These are phyloP conservation scores for Suhomyces pyralidae DNA, from an alignment of 805 yeast genomes.

Conservation along the genomic window DNA sequence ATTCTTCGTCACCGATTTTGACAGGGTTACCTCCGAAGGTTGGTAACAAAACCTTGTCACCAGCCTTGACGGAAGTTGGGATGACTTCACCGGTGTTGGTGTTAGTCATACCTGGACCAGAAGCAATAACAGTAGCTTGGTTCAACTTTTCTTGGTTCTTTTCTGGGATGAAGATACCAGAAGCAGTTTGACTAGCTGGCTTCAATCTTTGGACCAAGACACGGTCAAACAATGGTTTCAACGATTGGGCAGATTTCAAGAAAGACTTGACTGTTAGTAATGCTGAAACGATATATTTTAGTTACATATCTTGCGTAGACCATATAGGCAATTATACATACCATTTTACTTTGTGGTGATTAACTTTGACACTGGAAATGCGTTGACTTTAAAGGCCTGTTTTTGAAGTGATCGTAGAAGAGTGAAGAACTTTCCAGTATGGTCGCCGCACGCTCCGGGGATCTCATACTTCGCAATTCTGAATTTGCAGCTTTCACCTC, in stretches of 20 bases:
- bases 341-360: slow-evolving; percentile 1
- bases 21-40: slow-evolving; percentile 89
- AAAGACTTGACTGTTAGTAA: slow-evolving; percentile 44
- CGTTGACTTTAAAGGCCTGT: neutral
- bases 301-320: neutral
- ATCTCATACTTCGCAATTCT: neutral
- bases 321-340: neutral
- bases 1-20: slow-evolving; percentile 83
- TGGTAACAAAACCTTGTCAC: slow-evolving; percentile 94
- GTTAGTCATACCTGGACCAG: slow-evolving; percentile 90
- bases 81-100: slow-evolving; percentile 66
- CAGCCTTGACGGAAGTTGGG: slow-evolving; percentile 74
- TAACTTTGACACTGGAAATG: neutral
- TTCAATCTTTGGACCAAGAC: slow-evolving; percentile 92
- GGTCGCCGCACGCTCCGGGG: neutral
- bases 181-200: slow-evolving; percentile 86
- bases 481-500: neutral
- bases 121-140: slow-evolving; percentile 88
- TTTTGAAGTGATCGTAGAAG: slow-evolving; percentile 1
- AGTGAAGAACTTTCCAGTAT: slow-evolving; percentile 3
- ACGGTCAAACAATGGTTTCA: slow-evolving; percentile 93
- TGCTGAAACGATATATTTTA: slow-evolving; percentile 1
- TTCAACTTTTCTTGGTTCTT: slow-evolving; percentile 92
- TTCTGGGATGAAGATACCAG: slow-evolving; percentile 93
- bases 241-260: slow-evolving; percentile 78